These are phyloP conservation scores for Leccinum fuscescens DNA, from an alignment of 1,284 basidiomycete species.

Conservation along the genomic window DNA sequence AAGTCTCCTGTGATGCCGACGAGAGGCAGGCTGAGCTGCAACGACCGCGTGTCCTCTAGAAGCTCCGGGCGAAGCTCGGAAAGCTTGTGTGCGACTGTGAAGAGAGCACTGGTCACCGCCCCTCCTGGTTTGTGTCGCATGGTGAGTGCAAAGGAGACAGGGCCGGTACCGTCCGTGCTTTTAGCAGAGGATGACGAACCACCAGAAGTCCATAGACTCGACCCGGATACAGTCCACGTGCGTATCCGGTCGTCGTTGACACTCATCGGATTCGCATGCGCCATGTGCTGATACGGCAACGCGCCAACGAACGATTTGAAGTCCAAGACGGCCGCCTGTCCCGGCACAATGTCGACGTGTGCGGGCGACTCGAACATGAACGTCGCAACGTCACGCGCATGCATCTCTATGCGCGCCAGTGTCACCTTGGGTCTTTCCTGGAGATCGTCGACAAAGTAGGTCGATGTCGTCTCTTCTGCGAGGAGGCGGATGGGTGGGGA, in stretches of 20 bases:
- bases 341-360: constrained; percentile 42
- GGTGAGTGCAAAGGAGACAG: constrained; percentile 20
- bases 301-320: constrained; percentile 50
- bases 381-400: constrained; percentile 49
- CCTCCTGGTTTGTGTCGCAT: constrained; percentile 46
- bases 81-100: constrained; percentile 45
- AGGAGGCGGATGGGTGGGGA: constrained; percentile 57
- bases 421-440: constrained; percentile 31
- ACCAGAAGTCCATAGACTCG: constrained; percentile 18
- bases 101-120: constrained; percentile 50
- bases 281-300: constrained; percentile 52
- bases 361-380: constrained; percentile 48
- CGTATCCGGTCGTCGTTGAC: constrained; percentile 65
- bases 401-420: constrained; percentile 40
- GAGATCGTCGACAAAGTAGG: constrained; percentile 25
- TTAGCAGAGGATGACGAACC: background rate
- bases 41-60: constrained; percentile 36
- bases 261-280: constrained; percentile 41
- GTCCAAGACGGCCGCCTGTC: constrained; percentile 56
- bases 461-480: constrained; percentile 42
- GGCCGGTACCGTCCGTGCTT: background rate
- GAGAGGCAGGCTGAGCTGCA: constrained; percentile 33
- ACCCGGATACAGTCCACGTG: constrained; percentile 59
- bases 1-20: constrained; percentile 42
- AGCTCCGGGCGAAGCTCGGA: constrained; percentile 38